These are phyloP conservation scores for Leucogyrophana mollusca DNA, from an alignment of 768 basidiomycete genomes.

Conservation along the genomic window DNA sequence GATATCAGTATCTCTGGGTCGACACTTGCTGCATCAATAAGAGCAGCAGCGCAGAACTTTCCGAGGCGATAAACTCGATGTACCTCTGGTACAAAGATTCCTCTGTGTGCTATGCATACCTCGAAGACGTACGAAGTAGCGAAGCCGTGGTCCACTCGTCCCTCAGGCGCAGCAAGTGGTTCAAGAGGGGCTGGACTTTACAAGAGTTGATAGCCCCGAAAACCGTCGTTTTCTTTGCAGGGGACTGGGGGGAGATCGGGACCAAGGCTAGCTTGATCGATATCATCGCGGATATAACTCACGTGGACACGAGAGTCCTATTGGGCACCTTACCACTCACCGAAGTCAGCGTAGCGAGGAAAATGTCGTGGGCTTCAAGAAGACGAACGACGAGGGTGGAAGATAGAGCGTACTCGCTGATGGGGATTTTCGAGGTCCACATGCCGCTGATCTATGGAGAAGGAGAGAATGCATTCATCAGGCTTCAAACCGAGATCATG, in stretches of 20 bases:
- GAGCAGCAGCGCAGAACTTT: too few species aligned
- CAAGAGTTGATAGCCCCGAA: slow-evolving; percentile 30
- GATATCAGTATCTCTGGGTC: slow-evolving; percentile 25
- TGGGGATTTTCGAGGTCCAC: slow-evolving; percentile 27
- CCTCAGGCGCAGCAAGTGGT: slow-evolving; percentile 28
- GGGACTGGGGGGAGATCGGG: slow-evolving; percentile 22
- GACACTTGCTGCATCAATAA: slow-evolving; percentile 36
- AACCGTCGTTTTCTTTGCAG: slow-evolving; percentile 22
- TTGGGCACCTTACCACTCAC: slow-evolving; percentile 14
- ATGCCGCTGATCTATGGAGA: too few species aligned
- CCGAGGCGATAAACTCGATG: too few species aligned
- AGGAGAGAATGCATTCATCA: slow-evolving; percentile 22
- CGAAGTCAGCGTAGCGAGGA: too few species aligned
- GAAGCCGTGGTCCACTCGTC: slow-evolving; percentile 2
- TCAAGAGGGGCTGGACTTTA: too few species aligned
- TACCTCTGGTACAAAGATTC: slow-evolving; percentile 30
- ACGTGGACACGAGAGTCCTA: slow-evolving; percentile 17
- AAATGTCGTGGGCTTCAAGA: slow-evolving; percentile 25
- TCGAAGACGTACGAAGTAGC: slow-evolving; percentile 19
- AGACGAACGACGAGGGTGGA: slow-evolving; percentile 23
- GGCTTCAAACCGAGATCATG: slow-evolving; percentile 23
- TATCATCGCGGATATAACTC: slow-evolving; percentile 12
- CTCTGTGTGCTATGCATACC: slow-evolving; percentile 24
- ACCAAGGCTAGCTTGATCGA: slow-evolving; percentile 12
- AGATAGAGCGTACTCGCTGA: slow-evolving; percentile 28